These are phyloP conservation scores for Phytopythium montanum DNA, from an alignment of 352 stramenopile genomes.

Conservation along the genomic window DNA sequence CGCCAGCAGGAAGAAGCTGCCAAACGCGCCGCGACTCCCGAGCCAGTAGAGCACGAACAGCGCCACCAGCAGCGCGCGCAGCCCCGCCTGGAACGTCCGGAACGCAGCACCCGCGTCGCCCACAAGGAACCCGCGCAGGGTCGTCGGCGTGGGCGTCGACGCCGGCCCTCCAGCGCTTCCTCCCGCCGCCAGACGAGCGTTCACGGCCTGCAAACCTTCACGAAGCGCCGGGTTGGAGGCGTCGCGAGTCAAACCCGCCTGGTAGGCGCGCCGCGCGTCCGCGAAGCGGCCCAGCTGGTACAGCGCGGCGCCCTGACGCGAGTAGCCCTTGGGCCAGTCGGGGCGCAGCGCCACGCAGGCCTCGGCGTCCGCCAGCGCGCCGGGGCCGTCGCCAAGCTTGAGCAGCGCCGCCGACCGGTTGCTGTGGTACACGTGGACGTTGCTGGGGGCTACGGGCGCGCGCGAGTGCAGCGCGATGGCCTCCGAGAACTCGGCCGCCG, in stretches of 20 bases:
- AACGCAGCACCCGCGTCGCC: slow-evolving; percentile 68
- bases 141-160: slow-evolving; percentile 9
- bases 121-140: slow-evolving; percentile 42
- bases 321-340: slow-evolving; percentile 87
- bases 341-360: slow-evolving; percentile 71
- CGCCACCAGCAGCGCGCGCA: slow-evolving; percentile 62
- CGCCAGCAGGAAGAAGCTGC: slow-evolving; percentile 79
- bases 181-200: slow-evolving; percentile 16
- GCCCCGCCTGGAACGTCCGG: slow-evolving; percentile 60
- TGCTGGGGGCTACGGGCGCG: slow-evolving; percentile 20
- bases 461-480: slow-evolving; percentile 59
- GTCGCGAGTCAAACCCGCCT: slow-evolving; percentile 66
- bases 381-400: slow-evolving; percentile 63
- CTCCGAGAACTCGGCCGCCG: slow-evolving; percentile 71
- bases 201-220: slow-evolving; percentile 61
- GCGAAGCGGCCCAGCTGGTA: slow-evolving; percentile 58
- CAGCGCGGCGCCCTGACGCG: slow-evolving; percentile 74
- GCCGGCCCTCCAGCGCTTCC: neutral
- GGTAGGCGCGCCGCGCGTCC: slow-evolving; percentile 76
- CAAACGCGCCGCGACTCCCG: slow-evolving; percentile 53
- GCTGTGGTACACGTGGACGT: slow-evolving; percentile 71
- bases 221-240: slow-evolving; percentile 58
- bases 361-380: slow-evolving; percentile 75
- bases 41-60: slow-evolving; percentile 78
- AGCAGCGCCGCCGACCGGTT: slow-evolving; percentile 85